Conservation (phyloP, 441 rosid species). For the Gossypium trilobum region DNA sequence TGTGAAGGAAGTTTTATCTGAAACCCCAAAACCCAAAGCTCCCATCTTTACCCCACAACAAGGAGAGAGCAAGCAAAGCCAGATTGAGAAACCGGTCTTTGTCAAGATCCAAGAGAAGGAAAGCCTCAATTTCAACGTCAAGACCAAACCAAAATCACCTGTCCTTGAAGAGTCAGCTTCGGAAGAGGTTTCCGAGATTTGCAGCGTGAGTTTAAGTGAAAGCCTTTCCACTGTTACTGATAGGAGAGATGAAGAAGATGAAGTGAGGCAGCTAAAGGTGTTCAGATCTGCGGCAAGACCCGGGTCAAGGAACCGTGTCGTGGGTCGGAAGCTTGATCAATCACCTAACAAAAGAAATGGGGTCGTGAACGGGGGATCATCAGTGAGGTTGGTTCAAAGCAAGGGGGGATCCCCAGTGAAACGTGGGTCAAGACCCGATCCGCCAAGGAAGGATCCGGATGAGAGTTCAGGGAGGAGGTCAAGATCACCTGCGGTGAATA, state of each 20-base stretch:
- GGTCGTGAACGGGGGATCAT: conserved; percentile 7
- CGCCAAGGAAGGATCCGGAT: conserved; percentile 35
- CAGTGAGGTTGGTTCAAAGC: conserved; percentile 29
- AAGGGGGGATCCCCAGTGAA: conserved; percentile 24
- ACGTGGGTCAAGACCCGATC: conserved; percentile 27
- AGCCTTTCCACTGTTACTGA: conserved; percentile 31
- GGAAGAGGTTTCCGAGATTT: conserved; percentile 47
- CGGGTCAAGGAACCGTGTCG: conserved; percentile 22
- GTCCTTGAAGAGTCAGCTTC: conserved; percentile 7
- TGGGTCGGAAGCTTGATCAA: conserved; percentile 45
- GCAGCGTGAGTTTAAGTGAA: conserved; percentile 61
- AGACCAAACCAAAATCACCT: conserved; percentile 17
- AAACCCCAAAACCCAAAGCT: conserved; percentile 32
- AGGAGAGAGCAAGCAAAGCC: conserved; percentile 5
- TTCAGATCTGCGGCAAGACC: conserved; percentile 42
- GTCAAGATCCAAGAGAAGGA: conserved; percentile 23
- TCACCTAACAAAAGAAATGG: conserved; percentile 32
- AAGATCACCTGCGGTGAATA: conserved; percentile 52
- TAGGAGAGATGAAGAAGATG: conserved; percentile 25
- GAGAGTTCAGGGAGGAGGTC: conserved; percentile 69
- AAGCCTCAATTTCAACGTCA: conserved; percentile 10
- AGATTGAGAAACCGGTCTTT: conserved; percentile 11
- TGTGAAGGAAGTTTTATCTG: conserved; percentile 63
- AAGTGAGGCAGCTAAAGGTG: conserved; percentile 25
- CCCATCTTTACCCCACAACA: conserved; percentile 13